phyloP scores from a whole-genome alignment of 75 land plant genomes.

The Pinus taeda region DNA sequence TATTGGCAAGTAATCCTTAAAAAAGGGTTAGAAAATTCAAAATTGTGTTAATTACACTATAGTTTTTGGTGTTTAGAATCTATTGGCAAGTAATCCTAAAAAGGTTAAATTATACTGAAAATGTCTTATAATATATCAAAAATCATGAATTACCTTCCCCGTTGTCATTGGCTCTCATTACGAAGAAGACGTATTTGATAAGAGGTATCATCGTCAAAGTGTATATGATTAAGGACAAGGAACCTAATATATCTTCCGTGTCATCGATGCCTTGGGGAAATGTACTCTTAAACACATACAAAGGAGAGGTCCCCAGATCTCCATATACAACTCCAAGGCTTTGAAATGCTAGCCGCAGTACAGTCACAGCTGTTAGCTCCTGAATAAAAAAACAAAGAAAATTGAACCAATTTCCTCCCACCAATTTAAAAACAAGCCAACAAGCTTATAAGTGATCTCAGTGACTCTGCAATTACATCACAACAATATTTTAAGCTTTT shows the following conservation, averaged over 20 bases:
- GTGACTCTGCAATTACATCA: no score
- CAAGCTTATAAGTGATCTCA: no score
- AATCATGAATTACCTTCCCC: constrained; percentile 37
- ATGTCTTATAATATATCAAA: background rate
- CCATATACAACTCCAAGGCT: constrained; percentile 32
- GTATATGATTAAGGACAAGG: constrained; percentile 40
- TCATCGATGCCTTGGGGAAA: constrained; percentile 20
- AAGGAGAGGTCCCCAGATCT: constrained; percentile 33
- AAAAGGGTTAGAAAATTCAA: no score
- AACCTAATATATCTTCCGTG: constrained; percentile 33
- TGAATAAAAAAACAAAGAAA: constrained; percentile 5
- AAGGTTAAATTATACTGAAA: no score
- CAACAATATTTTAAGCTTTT: no score
- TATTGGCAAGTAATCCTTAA: no score
- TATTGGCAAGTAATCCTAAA: no score
- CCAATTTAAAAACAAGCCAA: no score
- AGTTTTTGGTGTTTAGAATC: no score
- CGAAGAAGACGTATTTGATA: constrained; percentile 37
- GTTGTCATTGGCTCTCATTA: constrained; percentile 49
- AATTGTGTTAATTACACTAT: background rate
- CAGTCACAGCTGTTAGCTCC: constrained; percentile 7
- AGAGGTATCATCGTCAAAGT: constrained; percentile 37
- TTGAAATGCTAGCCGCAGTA: constrained; percentile 12
- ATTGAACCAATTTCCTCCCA: no score
- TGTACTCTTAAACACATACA: constrained; percentile 23